These are phyloP conservation scores for Cerioporus squamosus DNA, from an alignment of 1,284 basidiomycete species.

Conservation along the genomic window DNA sequence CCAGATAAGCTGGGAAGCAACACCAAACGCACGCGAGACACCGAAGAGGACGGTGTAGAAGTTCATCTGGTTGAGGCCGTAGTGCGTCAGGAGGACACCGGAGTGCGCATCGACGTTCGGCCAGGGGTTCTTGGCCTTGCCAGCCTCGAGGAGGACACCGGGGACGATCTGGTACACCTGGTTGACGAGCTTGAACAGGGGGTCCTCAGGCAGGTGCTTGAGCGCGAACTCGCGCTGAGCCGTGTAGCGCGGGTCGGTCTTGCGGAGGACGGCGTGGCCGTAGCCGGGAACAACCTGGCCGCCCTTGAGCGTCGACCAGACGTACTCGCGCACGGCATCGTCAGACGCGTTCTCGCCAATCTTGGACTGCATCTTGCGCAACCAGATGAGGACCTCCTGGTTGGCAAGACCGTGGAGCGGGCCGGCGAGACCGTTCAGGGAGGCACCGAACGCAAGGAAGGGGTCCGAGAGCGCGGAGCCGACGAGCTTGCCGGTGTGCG, in stretches of 20 bases:
- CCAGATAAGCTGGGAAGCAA: conserved; percentile 90
- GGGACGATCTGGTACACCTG: conserved; percentile 95
- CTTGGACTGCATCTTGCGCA: conserved; percentile 87
- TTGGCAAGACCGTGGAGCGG: conserved; percentile 97
- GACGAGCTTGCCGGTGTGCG: conserved; percentile 96
- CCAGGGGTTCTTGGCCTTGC: conserved; percentile 94
- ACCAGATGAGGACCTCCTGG: conserved; percentile 93
- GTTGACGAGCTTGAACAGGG: conserved; percentile 91
- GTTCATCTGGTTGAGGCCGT: conserved; percentile 87
- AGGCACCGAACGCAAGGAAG: conserved; percentile 94
- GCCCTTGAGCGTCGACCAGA: conserved; percentile 90
- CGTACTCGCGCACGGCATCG: conserved; percentile 89
- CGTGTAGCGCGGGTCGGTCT: conserved; percentile 97
- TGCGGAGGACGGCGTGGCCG: conserved; percentile 95
- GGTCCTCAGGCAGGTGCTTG: conserved; percentile 87
- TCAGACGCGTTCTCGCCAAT: conserved; percentile 84
- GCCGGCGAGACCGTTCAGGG: conserved; percentile 95
- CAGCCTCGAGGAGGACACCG: conserved; percentile 90
- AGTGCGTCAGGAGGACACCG: conserved; percentile 91
- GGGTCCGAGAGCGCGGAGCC: conserved; percentile 98
- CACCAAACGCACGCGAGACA: conserved; percentile 93
- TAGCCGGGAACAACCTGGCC: conserved; percentile 95
- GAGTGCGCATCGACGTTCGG: conserved; percentile 98
- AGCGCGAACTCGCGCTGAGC: conserved; percentile 95
- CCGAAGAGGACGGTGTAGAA: conserved; percentile 98